These are phyloP conservation scores for Alternaria sp. DNA, from an alignment of 2,329 filamentous ascomycete genomes.

Conservation along the genomic window DNA sequence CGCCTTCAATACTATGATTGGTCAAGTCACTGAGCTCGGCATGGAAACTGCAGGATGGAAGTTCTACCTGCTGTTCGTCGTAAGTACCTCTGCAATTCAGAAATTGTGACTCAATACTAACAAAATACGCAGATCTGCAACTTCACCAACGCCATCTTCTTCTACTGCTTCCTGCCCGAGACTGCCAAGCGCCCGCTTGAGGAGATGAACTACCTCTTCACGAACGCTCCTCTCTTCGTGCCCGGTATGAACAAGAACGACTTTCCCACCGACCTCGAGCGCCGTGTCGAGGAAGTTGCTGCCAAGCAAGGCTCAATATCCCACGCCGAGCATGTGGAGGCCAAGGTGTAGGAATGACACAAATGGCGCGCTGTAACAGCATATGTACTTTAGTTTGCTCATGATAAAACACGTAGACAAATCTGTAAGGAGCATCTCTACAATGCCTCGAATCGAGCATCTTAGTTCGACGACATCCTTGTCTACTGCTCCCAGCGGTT, in stretches of 20 bases:
- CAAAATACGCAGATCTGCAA: conserved; percentile 64
- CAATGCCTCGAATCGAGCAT: not conserved
- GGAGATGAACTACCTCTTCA: conserved; percentile 74
- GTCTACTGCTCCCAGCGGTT: not conserved
- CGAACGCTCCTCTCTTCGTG: conserved; percentile 71
- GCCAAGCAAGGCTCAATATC: conserved; percentile 56
- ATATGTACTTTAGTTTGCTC: not conserved
- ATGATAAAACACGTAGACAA: not conserved
- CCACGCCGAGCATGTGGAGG: conserved; percentile 23
- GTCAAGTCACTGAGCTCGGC: conserved; percentile 71
- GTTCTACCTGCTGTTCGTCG: conserved; percentile 69
- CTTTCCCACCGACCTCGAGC: conserved; percentile 65
- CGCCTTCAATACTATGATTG: conserved; percentile 81
- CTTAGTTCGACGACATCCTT: not conserved
- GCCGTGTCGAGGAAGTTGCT: conserved; percentile 65
- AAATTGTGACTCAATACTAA: not conserved
- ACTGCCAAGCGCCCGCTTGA: conserved; percentile 71
- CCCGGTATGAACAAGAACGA: conserved; percentile 64
- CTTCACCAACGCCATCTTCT: conserved; percentile 73
- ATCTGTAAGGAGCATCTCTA: not conserved
- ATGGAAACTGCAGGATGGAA: conserved; percentile 64
- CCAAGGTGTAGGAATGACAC: too few species aligned
- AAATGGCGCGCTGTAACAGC: not conserved
- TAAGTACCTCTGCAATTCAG: conserved; percentile 37
- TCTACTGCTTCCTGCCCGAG: conserved; percentile 73